Conservation (phyloP, 2,329 filamentous ascomycete species). For the Pezicula rhizophila region DNA sequence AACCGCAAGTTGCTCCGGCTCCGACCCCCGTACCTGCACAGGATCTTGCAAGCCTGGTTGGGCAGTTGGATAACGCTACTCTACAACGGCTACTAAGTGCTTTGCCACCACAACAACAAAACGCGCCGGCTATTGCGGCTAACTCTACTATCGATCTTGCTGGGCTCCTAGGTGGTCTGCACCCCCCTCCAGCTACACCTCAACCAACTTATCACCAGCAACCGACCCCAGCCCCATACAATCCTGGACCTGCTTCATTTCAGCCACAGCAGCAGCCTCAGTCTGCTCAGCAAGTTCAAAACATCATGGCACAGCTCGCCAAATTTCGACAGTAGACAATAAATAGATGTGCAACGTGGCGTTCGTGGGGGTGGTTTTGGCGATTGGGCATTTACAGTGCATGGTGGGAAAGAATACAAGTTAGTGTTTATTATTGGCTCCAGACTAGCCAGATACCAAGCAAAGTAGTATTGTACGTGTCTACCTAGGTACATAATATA, state of each 20-base stretch:
- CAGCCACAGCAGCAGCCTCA: constrained; percentile 26
- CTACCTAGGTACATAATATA: too few species aligned
- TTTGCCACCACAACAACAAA: constrained; percentile 32
- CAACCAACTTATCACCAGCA: constrained; percentile 22
- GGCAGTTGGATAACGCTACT: constrained; percentile 60
- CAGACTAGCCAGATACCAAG: too few species aligned
- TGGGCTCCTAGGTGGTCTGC: constrained; percentile 24
- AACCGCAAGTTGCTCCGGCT: constrained; percentile 19
- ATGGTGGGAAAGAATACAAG: neutral
- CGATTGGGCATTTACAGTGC: neutral
- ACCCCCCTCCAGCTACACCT: constrained; percentile 27
- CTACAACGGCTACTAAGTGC: constrained; percentile 65
- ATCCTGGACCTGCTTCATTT: constrained; percentile 21
- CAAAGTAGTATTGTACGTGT: too few species aligned
- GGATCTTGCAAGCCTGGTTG: constrained; percentile 60
- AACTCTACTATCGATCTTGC: constrained; percentile 29
- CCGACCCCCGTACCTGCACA: constrained; percentile 30
- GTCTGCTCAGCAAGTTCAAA: constrained; percentile 53
- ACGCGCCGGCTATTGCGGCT: constrained; percentile 21
- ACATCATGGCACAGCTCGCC: constrained; percentile 69
- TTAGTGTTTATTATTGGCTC: neutral
- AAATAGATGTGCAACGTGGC: neutral
- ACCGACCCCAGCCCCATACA: constrained; percentile 26
- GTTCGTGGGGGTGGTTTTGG: neutral
- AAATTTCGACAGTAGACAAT: constrained; percentile 49